Conservation (phyloP, 108 stramenopile species). For the Bacterosira constricta region DNA sequence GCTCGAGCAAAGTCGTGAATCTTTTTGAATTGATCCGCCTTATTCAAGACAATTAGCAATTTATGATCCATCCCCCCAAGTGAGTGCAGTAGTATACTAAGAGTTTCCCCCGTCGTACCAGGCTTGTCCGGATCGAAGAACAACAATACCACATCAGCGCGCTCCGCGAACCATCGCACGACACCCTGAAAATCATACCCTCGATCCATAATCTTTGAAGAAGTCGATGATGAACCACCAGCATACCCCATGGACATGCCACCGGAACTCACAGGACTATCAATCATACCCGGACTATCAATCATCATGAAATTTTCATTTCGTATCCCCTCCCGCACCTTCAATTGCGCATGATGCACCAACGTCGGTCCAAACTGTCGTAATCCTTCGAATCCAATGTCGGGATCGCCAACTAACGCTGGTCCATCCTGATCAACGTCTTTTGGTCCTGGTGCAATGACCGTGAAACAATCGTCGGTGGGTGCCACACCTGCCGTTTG, state of each 20-base stretch:
- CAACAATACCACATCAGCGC: conserved; percentile 97
- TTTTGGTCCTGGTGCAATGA: conserved; percentile 92
- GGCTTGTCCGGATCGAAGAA: conserved; percentile 99
- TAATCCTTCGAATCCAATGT: conserved; percentile 93
- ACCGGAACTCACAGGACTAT: conserved; percentile 58
- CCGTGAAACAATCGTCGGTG: conserved; percentile 99
- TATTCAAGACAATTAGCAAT: conserved; percentile 97
- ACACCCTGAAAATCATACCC: conserved; percentile 98
- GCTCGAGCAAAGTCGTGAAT: conserved; percentile 99
- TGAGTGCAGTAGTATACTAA: conserved; percentile 89
- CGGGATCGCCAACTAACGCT: conserved; percentile 93
- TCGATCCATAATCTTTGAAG: conserved; percentile 76
- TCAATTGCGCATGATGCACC: conserved; percentile 95
- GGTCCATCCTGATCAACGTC: conserved; percentile 95
- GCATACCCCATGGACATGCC: conserved; percentile 40
- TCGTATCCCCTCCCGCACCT: conserved; percentile 70
- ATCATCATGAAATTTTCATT: conserved; percentile 86
- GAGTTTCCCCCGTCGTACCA: conserved; percentile 98
- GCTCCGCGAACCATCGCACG: conserved; percentile 95
- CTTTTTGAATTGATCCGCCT: conserved; percentile 90
- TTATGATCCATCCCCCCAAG: conserved; percentile 99
- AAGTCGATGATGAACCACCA: conserved; percentile 7
- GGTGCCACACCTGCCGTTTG: conserved; percentile 99
- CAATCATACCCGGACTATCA: conserved; percentile 99
- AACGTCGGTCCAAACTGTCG: conserved; percentile 95